Evolutionary conservation across 306 rosid genomes (phyloP).

Genomic region (Chamaecrista fasciculata): DNA sequence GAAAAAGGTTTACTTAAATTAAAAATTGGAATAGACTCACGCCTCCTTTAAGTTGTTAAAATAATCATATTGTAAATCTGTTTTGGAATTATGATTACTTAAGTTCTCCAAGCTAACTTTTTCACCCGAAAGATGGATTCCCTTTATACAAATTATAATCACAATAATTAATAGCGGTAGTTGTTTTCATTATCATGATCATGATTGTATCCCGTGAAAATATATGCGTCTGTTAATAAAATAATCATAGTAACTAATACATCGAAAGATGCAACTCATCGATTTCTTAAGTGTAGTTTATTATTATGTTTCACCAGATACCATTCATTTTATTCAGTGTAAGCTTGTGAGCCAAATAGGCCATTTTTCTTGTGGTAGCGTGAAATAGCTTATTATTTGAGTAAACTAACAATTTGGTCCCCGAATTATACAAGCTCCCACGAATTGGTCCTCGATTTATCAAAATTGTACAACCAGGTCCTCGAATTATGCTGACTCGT

Average conservation of each 20-base stretch:
- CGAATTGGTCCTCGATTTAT: no score
- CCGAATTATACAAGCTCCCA: no score
- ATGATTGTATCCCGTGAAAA: slow-evolving; percentile 27
- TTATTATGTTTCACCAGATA: background rate
- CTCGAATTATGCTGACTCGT: no score
- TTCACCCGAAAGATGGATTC: background rate
- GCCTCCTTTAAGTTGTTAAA: background rate
- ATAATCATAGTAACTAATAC: slow-evolving; percentile 21
- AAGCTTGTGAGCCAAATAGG: background rate
- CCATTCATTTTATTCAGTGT: slow-evolving; percentile 2
- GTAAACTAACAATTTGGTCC: no score
- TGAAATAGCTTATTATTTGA: background rate
- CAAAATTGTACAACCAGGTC: no score
- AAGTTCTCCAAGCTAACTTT: background rate
- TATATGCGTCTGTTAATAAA: background rate
- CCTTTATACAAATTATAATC: slow-evolving; percentile 9
- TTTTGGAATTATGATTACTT: background rate
- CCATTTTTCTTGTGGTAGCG: slow-evolving; percentile 19
- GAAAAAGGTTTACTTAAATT: background rate
- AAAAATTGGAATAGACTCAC: background rate
- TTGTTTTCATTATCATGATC: slow-evolving; percentile 32
- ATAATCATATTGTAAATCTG: background rate
- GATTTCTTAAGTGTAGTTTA: no score
- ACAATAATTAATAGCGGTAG: slow-evolving; percentile 25
- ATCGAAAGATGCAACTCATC: slow-evolving; percentile 22